A percentile compares a stretch with the other conserved stretches of the same genome.
Evolutionary conservation across 306 rosid genomes (phyloP).

Genomic region (Castanea crenata): DNA sequence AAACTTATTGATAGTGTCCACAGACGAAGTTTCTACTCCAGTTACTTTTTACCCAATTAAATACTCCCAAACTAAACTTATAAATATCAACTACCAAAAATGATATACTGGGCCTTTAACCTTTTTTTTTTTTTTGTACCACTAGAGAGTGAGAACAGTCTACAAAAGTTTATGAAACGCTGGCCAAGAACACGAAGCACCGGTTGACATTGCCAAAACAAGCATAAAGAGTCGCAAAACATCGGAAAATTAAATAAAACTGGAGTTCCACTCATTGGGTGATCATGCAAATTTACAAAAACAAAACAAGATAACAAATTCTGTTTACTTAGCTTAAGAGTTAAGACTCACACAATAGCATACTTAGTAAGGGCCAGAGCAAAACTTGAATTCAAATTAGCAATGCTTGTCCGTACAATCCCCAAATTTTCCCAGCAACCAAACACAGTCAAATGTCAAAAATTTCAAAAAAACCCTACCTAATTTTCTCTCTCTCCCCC

Average conservation of each 20-base stretch:
- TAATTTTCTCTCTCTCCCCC: neutral
- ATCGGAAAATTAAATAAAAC: neutral
- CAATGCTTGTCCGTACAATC: neutral
- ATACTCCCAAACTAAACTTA: too few species aligned
- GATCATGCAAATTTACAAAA: too few species aligned
- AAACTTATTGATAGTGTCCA: too few species aligned
- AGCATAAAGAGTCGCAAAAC: neutral
- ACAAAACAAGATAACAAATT: neutral
- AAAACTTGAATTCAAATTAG: neutral
- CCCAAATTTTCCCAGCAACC: neutral
- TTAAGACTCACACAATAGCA: neutral
- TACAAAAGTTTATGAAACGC: neutral
- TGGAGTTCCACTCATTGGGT: neutral
- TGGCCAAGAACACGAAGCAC: neutral
- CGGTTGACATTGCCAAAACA: neutral
- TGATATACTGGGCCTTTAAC: too few species aligned
- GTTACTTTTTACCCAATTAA: too few species aligned
- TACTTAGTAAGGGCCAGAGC: neutral
- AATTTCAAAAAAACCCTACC: neutral
- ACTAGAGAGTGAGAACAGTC: neutral
- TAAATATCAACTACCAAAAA: too few species aligned
- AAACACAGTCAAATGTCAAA: neutral
- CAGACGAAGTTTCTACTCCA: too few species aligned
- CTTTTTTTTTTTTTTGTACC: neutral
- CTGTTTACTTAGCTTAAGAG: neutral